Percentiles rank a stretch among this genome's conserved stretches.
Evolutionary conservation across 768 basidiomycete species (phyloP).

Genomic region (Podaxis pistillaris): DNA sequence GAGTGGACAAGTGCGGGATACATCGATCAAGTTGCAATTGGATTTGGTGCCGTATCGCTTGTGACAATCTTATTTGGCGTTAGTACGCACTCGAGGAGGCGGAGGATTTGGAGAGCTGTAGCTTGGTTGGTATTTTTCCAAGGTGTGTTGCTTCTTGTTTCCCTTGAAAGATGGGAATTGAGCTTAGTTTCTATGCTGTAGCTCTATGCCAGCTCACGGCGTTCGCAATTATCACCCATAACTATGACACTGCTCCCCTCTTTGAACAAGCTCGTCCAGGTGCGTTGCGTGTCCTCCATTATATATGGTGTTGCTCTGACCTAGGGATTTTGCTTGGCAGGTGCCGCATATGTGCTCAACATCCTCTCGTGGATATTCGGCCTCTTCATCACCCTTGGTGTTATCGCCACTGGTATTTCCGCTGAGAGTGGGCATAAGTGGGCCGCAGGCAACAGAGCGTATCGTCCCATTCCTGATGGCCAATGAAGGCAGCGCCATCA

Average conservation of each 20-base stretch:
- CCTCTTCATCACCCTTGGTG: constrained; percentile 47
- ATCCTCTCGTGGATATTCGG: constrained; percentile 60
- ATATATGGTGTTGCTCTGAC: neutral
- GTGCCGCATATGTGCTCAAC: constrained; percentile 58
- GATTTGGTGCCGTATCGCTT: constrained; percentile 60
- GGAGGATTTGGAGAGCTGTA: constrained; percentile 75
- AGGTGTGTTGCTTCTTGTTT: constrained; percentile 34
- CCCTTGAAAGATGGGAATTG: neutral
- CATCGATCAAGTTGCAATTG: constrained; percentile 58
- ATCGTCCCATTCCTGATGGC: constrained; percentile 38
- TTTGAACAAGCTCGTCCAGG: constrained; percentile 63
- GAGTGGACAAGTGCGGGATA: constrained; percentile 74
- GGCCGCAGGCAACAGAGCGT: constrained; percentile 77
- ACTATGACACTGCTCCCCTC: constrained; percentile 46
- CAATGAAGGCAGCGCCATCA: neutral
- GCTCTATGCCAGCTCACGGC: constrained; percentile 60
- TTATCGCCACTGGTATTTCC: constrained; percentile 61
- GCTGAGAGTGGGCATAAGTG: constrained; percentile 63
- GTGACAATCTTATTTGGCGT: constrained; percentile 63
- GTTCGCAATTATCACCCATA: constrained; percentile 63
- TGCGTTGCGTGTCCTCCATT: constrained; percentile 27
- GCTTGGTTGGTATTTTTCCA: constrained; percentile 64
- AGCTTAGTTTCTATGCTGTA: constrained; percentile 22
- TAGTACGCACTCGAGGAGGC: constrained; percentile 68
- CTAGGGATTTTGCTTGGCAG: constrained; percentile 30